Conservation (phyloP, 345 rosid genomes). For the Cardamine occulta region DNA sequence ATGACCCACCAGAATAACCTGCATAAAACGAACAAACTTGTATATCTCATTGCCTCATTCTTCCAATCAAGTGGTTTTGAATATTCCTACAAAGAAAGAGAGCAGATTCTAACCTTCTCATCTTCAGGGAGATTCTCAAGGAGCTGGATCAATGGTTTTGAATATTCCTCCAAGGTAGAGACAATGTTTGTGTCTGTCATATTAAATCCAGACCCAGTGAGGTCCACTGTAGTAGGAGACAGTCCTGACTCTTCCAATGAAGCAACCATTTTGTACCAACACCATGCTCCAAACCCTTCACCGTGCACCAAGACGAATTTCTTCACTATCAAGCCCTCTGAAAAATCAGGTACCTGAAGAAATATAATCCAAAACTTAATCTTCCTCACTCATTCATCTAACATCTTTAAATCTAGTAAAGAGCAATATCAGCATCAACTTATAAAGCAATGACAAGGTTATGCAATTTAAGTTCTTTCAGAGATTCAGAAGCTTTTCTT, state of each 20-base stretch:
- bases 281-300: slow-evolving; percentile 99
- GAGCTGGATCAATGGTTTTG: slow-evolving; percentile 72
- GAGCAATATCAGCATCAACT: too few relatives aligned
- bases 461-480: slow-evolving; percentile 22
- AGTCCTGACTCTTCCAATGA: slow-evolving; percentile 84
- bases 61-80: neutral
- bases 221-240: slow-evolving; percentile 73
- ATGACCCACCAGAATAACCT: slow-evolving; percentile 93
- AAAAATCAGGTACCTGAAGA: slow-evolving; percentile 64
- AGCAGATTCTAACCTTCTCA: slow-evolving; percentile 66
- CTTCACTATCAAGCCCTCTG: slow-evolving; percentile 65
- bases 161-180: slow-evolving; percentile 73
- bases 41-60: slow-evolving; percentile 6
- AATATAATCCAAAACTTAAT: neutral
- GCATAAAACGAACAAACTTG: slow-evolving; percentile 13
- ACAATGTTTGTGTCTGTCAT: slow-evolving; percentile 68
- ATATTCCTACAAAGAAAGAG: neutral
- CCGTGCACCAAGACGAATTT: slow-evolving; percentile 79
- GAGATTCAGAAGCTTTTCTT: slow-evolving; percentile 5
- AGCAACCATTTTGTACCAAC: slow-evolving; percentile 93
- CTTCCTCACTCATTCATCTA: neutral
- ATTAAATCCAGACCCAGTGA: slow-evolving; percentile 85
- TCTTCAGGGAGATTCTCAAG: slow-evolving; percentile 74
- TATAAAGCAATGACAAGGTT: slow-evolving; percentile 12
- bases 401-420: neutral